A percentile compares a stretch with the other conserved stretches of the same genome.
Conservation (phyloP, 441 rosid genomes). For the Populus tomentosa region DNA sequence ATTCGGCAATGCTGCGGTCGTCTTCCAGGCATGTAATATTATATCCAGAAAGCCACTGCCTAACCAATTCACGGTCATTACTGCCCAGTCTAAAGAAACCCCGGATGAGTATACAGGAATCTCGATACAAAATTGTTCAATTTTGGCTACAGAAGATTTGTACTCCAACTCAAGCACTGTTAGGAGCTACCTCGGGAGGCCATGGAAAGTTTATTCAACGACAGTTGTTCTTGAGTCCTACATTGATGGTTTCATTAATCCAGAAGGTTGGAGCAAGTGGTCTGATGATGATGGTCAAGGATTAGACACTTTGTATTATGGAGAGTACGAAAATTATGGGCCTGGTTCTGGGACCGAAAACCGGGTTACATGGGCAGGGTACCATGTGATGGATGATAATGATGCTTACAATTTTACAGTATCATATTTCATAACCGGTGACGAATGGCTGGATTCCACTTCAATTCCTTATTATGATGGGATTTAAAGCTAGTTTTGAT, state of each 20-base stretch:
- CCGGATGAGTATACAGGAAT: conserved; percentile 76
- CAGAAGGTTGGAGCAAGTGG: conserved; percentile 67
- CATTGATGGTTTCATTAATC: conserved; percentile 62
- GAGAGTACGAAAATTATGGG: conserved; percentile 69
- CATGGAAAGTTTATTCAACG: conserved; percentile 57
- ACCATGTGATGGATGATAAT: conserved; percentile 55
- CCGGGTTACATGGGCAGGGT: conserved; percentile 68
- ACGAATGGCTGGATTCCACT: conserved; percentile 72
- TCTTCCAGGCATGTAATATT: conserved; percentile 68
- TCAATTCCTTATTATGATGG: conserved; percentile 54
- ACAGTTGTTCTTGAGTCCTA: conserved; percentile 66
- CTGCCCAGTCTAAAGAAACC: conserved; percentile 69
- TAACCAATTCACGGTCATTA: conserved; percentile 65
- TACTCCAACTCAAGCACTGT: conserved; percentile 26
- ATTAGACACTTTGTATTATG: conserved; percentile 58
- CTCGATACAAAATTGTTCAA: conserved; percentile 74
- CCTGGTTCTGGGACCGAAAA: conserved; percentile 56
- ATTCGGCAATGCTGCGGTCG: conserved; percentile 75
- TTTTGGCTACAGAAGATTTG: conserved; percentile 50
- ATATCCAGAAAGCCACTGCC: conserved; percentile 58
- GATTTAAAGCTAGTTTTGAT: conserved; percentile 14
- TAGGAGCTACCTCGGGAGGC: conserved; percentile 72
- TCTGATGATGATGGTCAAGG: conserved; percentile 35
- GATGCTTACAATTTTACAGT: conserved; percentile 65
- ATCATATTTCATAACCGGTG: conserved; percentile 59